phyloP scores from a whole-genome alignment of 2,329 filamentous ascomycete genomes.

The Pseudopithomyces chartarum region DNA sequence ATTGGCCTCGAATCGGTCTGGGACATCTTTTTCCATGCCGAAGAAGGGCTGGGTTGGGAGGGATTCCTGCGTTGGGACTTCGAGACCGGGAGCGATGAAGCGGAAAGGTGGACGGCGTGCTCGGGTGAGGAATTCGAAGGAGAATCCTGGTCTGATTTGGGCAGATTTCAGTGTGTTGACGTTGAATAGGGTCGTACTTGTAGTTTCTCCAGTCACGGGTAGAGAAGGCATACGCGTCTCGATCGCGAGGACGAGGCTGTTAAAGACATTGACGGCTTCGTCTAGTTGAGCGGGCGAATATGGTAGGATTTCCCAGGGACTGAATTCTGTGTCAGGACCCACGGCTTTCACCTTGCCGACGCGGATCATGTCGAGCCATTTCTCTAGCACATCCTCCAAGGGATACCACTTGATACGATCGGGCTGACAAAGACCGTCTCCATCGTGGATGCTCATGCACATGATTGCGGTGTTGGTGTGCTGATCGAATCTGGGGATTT shows the following conservation, averaged over 20 bases:
- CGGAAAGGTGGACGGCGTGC: slow-evolving; percentile 17
- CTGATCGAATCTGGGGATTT: slow-evolving; percentile 14
- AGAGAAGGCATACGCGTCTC: slow-evolving; percentile 10
- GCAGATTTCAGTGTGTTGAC: slow-evolving; percentile 6
- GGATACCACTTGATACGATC: slow-evolving; percentile 17
- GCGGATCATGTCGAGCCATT: slow-evolving; percentile 21
- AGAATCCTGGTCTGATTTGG: slow-evolving; percentile 12
- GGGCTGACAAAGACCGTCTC: slow-evolving; percentile 1
- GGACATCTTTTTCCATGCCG: background rate
- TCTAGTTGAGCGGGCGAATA: slow-evolving; percentile 16
- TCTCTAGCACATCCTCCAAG: slow-evolving; percentile 15
- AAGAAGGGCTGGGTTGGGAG: slow-evolving; percentile 13
- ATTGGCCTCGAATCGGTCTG: background rate
- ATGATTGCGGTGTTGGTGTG: slow-evolving; percentile 14
- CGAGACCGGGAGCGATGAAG: slow-evolving; percentile 21
- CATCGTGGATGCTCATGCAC: slow-evolving; percentile 7
- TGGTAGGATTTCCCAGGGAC: slow-evolving; percentile 16
- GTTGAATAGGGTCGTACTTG: slow-evolving; percentile 4
- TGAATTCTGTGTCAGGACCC: slow-evolving; percentile 5
- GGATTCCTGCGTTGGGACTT: slow-evolving; percentile 7
- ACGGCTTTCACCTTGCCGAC: slow-evolving; percentile 18
- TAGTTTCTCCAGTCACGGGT: background rate
- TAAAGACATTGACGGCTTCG: slow-evolving; percentile 16
- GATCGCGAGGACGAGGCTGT: slow-evolving; percentile 18
- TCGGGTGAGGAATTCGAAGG: slow-evolving; percentile 13